A percentile compares a stretch with the other conserved stretches of the same genome.
Conservation (phyloP, 352 stramenopile species). For the Phytophthora quininea region DNA sequence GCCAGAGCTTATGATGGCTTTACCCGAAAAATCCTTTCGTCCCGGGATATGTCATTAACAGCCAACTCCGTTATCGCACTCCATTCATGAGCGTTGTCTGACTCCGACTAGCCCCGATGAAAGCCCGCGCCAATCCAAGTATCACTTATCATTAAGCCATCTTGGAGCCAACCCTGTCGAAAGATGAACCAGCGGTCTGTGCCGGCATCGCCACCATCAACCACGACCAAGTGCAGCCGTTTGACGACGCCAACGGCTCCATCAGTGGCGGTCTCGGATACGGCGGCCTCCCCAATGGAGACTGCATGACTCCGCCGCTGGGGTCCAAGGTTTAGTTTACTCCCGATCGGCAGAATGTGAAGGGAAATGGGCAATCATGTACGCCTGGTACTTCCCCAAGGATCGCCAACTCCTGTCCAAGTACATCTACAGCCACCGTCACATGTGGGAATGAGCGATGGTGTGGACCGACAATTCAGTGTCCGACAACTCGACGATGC, state of each 20-base stretch:
- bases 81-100: too few relatives aligned
- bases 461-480: constrained; percentile 10
- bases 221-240: too few relatives aligned
- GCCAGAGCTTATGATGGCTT: too few relatives aligned
- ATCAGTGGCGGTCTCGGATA: constrained; percentile 17
- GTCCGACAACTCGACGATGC: constrained; percentile 18
- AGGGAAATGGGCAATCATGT: constrained; percentile 31
- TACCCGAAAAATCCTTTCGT: too few relatives aligned
- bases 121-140: too few relatives aligned
- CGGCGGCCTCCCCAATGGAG: constrained; percentile 11
- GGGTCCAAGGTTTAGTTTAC: constrained; percentile 37
- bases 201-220: too few relatives aligned
- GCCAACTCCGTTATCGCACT: too few relatives aligned
- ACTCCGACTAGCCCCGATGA: too few relatives aligned
- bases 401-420: background rate
- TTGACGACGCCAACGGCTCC: constrained; percentile 4
- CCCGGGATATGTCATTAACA: too few relatives aligned
- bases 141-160: too few relatives aligned
- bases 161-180: too few relatives aligned
- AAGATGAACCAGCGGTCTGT: too few relatives aligned
- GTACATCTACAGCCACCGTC: constrained; percentile 2
- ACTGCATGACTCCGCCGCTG: constrained; percentile 22
- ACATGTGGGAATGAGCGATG: constrained; percentile 15
- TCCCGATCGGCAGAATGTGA: constrained; percentile 26
- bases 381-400: constrained; percentile 28